Evolutionary conservation across 148 eudicot species (phyloP).

Genomic region (Chenopodium quinoa): DNA sequence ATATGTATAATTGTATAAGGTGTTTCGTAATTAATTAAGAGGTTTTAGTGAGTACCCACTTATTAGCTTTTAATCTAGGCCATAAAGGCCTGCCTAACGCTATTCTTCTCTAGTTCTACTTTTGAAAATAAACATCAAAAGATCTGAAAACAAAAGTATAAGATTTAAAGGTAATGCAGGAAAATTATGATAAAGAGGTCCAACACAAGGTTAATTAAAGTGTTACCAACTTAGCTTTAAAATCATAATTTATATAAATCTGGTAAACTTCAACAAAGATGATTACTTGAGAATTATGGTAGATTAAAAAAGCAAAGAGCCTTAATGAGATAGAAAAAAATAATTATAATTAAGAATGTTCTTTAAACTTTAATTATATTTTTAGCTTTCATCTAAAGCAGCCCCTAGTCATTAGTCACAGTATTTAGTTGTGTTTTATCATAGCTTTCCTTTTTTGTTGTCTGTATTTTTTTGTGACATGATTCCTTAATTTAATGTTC

Average conservation of each 20-base stretch:
- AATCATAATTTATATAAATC: background rate
- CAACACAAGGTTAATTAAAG: background rate
- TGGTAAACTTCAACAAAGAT: background rate
- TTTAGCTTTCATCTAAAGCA: conserved; percentile 18
- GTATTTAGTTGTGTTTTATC: conserved; percentile 1
- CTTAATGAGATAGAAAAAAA: background rate
- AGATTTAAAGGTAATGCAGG: no score
- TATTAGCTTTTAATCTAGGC: background rate
- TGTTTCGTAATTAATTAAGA: background rate
- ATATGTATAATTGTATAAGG: no score
- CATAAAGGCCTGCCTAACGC: conserved; percentile 4
- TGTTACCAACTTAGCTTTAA: background rate
- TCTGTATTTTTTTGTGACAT: conserved; percentile 29
- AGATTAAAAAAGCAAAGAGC: background rate
- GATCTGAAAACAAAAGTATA: background rate
- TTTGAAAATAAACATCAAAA: background rate
- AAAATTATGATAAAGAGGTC: background rate
- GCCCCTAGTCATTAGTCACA: background rate
- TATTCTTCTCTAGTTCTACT: background rate
- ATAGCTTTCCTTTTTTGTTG: conserved; percentile 25
- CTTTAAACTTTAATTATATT: background rate
- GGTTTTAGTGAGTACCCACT: no score
- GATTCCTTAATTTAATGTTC: conserved; percentile 20
- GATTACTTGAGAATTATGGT: conserved; percentile 1
- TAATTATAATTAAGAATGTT: background rate